Evolutionary conservation across 805 yeast species (phyloP).

Genomic region (Saccharomyces eubayanus): DNA sequence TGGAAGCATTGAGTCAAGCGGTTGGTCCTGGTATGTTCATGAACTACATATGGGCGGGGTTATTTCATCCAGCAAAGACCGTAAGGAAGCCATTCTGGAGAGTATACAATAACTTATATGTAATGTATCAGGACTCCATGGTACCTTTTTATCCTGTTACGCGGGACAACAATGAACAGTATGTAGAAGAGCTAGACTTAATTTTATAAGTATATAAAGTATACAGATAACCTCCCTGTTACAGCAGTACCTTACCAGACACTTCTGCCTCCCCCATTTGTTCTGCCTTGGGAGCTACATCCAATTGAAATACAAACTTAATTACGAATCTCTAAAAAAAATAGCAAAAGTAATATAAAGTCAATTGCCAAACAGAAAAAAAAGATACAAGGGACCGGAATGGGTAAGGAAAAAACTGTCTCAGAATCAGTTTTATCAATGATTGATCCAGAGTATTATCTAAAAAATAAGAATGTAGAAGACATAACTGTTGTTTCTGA

Average conservation of each 20-base stretch:
- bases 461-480: neutral
- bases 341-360: neutral
- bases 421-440: neutral
- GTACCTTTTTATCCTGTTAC: slow-evolving; percentile 75
- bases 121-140: slow-evolving; percentile 62
- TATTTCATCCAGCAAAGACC: slow-evolving; percentile 87
- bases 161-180: slow-evolving; percentile 15
- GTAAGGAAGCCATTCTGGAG: slow-evolving; percentile 85
- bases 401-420: neutral
- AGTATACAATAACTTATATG: slow-evolving; percentile 66
- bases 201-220: slow-evolving; percentile 13
- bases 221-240: neutral
- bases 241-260: neutral
- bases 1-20: slow-evolving; percentile 62
- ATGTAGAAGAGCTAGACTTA: slow-evolving; percentile 46
- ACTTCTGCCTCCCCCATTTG: neutral
- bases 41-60: slow-evolving; percentile 78
- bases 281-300: neutral
- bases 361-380: neutral
- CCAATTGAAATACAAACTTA: neutral
- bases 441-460: neutral
- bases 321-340: neutral
- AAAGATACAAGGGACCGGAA: neutral
- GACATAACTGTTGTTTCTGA: neutral
- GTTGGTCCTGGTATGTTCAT: slow-evolving; percentile 69